Evolutionary conservation across 768 basidiomycete species (phyloP).

Genomic region (Boletus vinaceobasis): DNA sequence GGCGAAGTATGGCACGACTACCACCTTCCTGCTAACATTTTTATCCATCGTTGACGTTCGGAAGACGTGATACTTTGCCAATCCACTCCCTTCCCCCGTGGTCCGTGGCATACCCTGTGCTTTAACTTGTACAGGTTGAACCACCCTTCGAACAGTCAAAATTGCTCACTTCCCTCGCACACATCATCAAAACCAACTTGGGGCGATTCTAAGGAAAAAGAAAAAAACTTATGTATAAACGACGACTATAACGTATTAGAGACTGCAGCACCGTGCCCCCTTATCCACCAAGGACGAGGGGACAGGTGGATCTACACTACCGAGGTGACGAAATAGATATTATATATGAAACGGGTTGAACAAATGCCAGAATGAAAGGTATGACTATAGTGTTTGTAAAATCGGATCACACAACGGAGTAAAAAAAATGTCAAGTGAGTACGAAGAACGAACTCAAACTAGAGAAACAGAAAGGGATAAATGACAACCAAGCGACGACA

Average conservation of each 20-base stretch:
- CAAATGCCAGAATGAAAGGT: slow-evolving; percentile 18
- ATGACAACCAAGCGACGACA: slow-evolving; percentile 22
- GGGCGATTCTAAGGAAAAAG: not conserved
- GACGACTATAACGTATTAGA: slow-evolving; percentile 36
- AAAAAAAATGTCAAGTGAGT: slow-evolving; percentile 7
- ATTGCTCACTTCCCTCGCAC: not conserved
- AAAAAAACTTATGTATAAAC: slow-evolving; percentile 23
- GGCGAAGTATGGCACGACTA: not conserved
- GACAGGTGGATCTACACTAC: slow-evolving; percentile 29
- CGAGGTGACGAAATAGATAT: slow-evolving; percentile 25
- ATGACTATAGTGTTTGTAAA: slow-evolving; percentile 19
- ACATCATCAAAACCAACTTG: too few relatives aligned
- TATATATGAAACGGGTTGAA: slow-evolving; percentile 28
- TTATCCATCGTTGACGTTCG: not conserved
- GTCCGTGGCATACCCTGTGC: not conserved
- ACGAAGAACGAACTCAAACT: slow-evolving; percentile 12
- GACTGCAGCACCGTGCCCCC: slow-evolving; percentile 14
- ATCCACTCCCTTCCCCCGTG: not conserved
- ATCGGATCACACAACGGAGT: slow-evolving; percentile 14
- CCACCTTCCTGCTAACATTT: not conserved
- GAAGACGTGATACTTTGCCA: not conserved
- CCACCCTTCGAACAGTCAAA: not conserved
- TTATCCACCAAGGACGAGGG: not conserved
- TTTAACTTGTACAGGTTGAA: too few relatives aligned
- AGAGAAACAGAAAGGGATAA: slow-evolving; percentile 22